phyloP scores from a whole-genome alignment of 495 filamentous ascomycete genomes.

The Pyrenopolyporus hunteri region DNA sequence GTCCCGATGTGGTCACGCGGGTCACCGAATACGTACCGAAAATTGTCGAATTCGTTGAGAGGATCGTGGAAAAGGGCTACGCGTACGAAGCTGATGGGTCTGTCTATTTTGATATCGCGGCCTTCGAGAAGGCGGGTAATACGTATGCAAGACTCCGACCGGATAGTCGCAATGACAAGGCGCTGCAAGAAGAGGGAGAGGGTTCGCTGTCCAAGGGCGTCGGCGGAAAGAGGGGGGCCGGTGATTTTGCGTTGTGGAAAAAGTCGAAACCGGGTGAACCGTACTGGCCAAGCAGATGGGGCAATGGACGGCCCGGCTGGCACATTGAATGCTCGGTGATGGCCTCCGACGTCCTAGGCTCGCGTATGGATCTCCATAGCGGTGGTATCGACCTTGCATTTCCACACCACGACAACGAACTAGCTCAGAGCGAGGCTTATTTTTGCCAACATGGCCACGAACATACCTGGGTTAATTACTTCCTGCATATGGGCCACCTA shows the following conservation, averaged over 20 bases:
- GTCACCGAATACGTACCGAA: constrained; percentile 89
- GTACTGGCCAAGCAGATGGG: constrained; percentile 86
- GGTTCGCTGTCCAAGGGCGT: constrained; percentile 76
- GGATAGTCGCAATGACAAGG: constrained; percentile 82
- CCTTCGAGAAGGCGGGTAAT: constrained; percentile 84
- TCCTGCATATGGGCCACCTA: constrained; percentile 94
- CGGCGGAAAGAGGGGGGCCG: constrained; percentile 69
- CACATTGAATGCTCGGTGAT: constrained; percentile 99
- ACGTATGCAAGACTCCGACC: constrained; percentile 86
- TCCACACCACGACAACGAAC: constrained; percentile 95
- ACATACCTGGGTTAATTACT: constrained; percentile 93
- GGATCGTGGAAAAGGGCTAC: constrained; percentile 82
- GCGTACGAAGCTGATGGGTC: constrained; percentile 87
- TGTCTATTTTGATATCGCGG: constrained; percentile 91
- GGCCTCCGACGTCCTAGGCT: constrained; percentile 84
- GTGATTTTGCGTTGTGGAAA: constrained; percentile 97
- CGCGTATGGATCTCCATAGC: constrained; percentile 88
- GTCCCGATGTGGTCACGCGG: constrained; percentile 79
- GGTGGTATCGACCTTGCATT: constrained; percentile 93
- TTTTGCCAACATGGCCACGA: constrained; percentile 61
- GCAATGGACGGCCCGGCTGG: constrained; percentile 88
- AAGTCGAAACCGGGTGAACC: constrained; percentile 91
- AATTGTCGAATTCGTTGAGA: constrained; percentile 72
- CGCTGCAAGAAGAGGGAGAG: constrained; percentile 86
- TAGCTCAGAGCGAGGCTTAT: constrained; percentile 93